A percentile compares a stretch with the other conserved stretches of the same genome.
phyloP scores from a whole-genome alignment of 768 basidiomycete species.

The Dacryopinax primogenitus region DNA sequence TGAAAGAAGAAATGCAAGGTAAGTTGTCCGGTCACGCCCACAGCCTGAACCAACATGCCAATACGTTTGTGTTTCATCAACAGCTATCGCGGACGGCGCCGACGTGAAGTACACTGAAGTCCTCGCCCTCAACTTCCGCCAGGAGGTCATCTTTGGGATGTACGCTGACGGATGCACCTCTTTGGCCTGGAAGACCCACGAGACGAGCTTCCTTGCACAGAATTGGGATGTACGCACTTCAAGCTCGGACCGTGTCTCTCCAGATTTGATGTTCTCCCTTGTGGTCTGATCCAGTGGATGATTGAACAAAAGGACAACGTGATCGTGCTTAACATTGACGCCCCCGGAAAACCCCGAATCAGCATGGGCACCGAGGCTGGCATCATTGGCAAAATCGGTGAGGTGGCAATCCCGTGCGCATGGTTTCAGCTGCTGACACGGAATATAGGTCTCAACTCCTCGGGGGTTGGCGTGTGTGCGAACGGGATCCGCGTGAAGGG shows the following conservation, averaged over 20 bases:
- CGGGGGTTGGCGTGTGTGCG: slow-evolving; percentile 4
- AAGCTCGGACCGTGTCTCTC: not conserved
- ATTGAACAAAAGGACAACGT: not conserved
- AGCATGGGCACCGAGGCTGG: slow-evolving; percentile 6
- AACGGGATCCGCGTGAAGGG: not conserved
- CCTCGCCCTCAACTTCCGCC: not conserved
- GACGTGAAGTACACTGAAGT: not conserved
- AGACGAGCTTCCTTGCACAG: slow-evolving; percentile 8
- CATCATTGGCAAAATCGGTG: slow-evolving; percentile 3
- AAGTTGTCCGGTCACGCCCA: not conserved
- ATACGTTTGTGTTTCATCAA: not conserved
- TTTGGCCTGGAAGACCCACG: not conserved
- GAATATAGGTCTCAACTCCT: not conserved
- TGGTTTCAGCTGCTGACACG: not conserved
- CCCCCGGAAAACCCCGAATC: slow-evolving; percentile 4
- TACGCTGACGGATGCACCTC: not conserved
- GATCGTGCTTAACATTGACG: not conserved
- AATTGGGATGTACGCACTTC: slow-evolving; percentile 6
- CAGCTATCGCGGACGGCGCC: not conserved
- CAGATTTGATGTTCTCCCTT: slow-evolving; percentile 7
- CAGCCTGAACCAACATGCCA: not conserved
- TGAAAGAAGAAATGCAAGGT: not conserved
- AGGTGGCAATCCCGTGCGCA: not conserved
- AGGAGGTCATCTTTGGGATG: slow-evolving; percentile 4
- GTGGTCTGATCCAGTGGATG: slow-evolving; percentile 6